Conservation (phyloP, 2,329 filamentous ascomycete genomes). For the Zalaria obscura region DNA sequence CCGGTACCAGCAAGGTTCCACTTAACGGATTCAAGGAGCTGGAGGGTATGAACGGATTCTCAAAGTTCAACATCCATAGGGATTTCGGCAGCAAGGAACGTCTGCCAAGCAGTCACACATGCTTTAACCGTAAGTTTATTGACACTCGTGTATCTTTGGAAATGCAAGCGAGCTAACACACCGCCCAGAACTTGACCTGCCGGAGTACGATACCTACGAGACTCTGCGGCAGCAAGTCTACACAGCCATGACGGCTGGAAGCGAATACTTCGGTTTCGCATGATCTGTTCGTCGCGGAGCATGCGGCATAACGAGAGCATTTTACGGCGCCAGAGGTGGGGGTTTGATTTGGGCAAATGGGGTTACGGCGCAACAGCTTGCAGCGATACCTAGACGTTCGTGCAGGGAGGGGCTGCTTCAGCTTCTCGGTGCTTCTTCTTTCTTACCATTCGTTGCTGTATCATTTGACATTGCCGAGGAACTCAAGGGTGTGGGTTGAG, state of each 20-base stretch:
- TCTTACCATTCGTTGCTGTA: too few relatives aligned
- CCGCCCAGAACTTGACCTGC: constrained; percentile 76
- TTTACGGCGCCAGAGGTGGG: too few relatives aligned
- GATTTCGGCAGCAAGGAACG: constrained; percentile 95
- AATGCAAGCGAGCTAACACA: too few relatives aligned
- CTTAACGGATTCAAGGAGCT: constrained; percentile 98
- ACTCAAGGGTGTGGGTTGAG: too few relatives aligned
- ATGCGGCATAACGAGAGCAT: too few relatives aligned
- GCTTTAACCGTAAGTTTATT: constrained; percentile 83
- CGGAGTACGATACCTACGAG: constrained; percentile 96
- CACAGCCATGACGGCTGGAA: constrained; percentile 94
- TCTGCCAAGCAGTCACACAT: constrained; percentile 91
- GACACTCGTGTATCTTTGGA: not conserved
- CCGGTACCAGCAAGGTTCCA: constrained; percentile 93
- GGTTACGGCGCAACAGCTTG: too few relatives aligned
- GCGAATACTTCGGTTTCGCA: constrained; percentile 95
- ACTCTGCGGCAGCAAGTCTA: constrained; percentile 72
- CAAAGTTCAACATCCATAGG: constrained; percentile 95
- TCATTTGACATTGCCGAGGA: too few relatives aligned
- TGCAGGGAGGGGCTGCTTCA: too few relatives aligned
- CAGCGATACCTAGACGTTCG: too few relatives aligned
- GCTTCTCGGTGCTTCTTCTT: too few relatives aligned
- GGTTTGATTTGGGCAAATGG: too few relatives aligned
- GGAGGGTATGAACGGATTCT: constrained; percentile 98
- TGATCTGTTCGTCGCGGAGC: constrained; percentile 27